These are phyloP conservation scores for Xerocomus spinulosus DNA, from an alignment of 768 basidiomycete genomes.

Conservation along the genomic window DNA sequence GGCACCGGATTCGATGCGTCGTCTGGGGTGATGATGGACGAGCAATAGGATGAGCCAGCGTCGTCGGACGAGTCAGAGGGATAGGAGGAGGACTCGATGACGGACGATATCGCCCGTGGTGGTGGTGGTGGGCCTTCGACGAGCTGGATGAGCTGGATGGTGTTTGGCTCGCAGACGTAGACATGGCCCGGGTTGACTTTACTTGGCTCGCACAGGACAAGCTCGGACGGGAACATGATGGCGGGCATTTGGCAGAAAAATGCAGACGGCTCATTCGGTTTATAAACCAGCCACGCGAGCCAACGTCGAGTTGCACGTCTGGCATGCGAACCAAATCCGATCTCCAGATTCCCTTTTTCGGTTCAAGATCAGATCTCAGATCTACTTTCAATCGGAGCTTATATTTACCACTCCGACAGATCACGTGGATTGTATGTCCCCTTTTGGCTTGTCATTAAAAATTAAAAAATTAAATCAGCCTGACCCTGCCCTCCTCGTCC, in stretches of 20 bases:
- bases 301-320: too few species aligned
- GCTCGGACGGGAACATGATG: constrained; percentile 22
- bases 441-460: too few species aligned
- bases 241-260: constrained; percentile 21
- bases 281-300: too few species aligned
- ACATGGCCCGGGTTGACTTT: constrained; percentile 41
- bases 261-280: too few species aligned
- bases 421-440: too few species aligned
- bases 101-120: constrained; percentile 36
- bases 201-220: too few species aligned
- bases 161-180: constrained; percentile 45
- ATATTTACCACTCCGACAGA: constrained; percentile 1
- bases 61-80: constrained; percentile 38
- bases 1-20: constrained; percentile 30
- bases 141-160: constrained; percentile 69
- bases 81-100: constrained; percentile 32
- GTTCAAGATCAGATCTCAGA: constrained; percentile 21
- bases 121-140: constrained; percentile 58
- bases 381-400: constrained; percentile 1
- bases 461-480: not conserved
- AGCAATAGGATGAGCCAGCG: constrained; percentile 69
- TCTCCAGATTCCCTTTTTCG: constrained; percentile 9
- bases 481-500: too few species aligned
- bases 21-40: constrained; percentile 49
- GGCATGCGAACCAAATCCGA: not conserved